Percentiles rank a stretch among this genome's conserved stretches.
phyloP scores from a whole-genome alignment of 2,329 filamentous ascomycete species.

The Cladophialophora carrionii region DNA sequence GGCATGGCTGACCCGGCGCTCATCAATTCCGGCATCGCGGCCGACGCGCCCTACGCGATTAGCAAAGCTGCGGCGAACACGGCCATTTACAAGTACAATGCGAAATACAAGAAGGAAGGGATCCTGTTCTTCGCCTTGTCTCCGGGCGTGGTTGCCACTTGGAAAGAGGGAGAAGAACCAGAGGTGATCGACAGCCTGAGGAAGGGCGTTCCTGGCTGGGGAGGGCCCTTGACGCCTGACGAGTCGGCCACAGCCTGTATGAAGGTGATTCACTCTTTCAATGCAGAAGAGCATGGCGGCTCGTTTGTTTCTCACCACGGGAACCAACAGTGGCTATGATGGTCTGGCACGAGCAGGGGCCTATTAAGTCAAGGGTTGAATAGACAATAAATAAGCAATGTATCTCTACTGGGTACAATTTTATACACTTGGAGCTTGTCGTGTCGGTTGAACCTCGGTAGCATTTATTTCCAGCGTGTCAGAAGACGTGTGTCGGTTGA shows the following conservation, averaged over 20 bases:
- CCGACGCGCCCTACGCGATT: conserved; percentile 50
- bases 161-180: conserved; percentile 29
- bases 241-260: conserved; percentile 23
- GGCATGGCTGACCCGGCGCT: conserved; percentile 56
- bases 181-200: conserved; percentile 6
- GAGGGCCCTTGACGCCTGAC: conserved; percentile 20
- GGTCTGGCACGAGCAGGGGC: neutral
- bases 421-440: too few species aligned
- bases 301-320: conserved; percentile 59
- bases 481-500: neutral
- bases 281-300: conserved; percentile 48
- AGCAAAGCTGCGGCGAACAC: conserved; percentile 60
- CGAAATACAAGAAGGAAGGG: conserved; percentile 54
- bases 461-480: neutral
- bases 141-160: conserved; percentile 57
- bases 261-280: conserved; percentile 21
- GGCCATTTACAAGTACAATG: conserved; percentile 58
- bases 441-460: conserved; percentile 2
- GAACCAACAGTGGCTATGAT: conserved; percentile 58
- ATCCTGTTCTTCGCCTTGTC: conserved; percentile 58
- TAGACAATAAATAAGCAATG: neutral
- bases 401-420: too few species aligned
- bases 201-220: conserved; percentile 18
- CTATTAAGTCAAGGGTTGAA: neutral
- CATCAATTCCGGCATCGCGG: conserved; percentile 45